phyloP scores from a whole-genome alignment of 129 eudicot genomes.

The Tanacetum coccineum region DNA sequence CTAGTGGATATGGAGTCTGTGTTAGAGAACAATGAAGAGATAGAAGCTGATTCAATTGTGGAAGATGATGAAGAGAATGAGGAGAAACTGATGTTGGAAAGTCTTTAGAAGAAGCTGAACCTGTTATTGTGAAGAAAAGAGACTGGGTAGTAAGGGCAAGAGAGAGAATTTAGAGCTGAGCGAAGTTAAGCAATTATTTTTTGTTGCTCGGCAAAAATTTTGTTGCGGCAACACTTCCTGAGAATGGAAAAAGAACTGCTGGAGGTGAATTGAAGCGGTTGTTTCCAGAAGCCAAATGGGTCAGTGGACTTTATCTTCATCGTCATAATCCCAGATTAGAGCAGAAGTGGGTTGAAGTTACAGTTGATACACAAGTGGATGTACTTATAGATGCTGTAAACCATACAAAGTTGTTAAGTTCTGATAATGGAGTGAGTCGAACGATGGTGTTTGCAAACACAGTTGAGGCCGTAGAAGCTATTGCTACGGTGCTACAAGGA shows the following conservation, averaged over 20 bases:
- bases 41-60: constrained; percentile 13
- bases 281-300: constrained; percentile 95
- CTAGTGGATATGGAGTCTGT: constrained; percentile 30
- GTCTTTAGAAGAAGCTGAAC: constrained; percentile 24
- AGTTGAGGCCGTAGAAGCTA: constrained; percentile 93
- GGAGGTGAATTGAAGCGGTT: constrained; percentile 79
- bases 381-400: constrained; percentile 69
- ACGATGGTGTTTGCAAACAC: constrained; percentile 97
- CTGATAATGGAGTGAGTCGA: constrained; percentile 36
- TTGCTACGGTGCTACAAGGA: constrained; percentile 55
- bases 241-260: constrained; percentile 86
- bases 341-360: constrained; percentile 91
- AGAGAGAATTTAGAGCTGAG: constrained; percentile 55
- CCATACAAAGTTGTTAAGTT: constrained; percentile 14
- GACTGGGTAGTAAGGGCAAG: constrained; percentile 88
- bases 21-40: constrained; percentile 40
- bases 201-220: too few species aligned
- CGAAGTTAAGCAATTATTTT: constrained; percentile 95
- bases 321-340: constrained; percentile 92
- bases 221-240: constrained; percentile 97
- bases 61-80: constrained; percentile 40
- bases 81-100: constrained; percentile 26
- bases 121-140: constrained; percentile 32
- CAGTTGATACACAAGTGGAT: constrained; percentile 79
- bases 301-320: constrained; percentile 92